These are phyloP conservation scores for Boletus chippewaensis DNA, from an alignment of 1,284 basidiomycete species.

Conservation along the genomic window DNA sequence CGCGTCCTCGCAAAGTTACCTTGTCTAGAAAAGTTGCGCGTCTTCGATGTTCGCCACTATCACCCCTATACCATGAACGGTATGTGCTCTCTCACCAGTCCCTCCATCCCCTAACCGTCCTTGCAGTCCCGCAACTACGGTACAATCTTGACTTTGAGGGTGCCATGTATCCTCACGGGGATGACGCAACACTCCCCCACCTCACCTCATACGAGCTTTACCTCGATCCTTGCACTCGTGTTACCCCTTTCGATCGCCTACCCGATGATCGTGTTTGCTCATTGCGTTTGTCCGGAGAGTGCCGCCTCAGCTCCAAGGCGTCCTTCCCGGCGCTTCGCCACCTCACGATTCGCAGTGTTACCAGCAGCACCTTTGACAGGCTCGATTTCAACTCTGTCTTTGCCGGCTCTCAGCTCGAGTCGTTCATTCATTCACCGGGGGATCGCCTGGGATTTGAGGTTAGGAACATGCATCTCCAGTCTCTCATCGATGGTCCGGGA, in stretches of 20 bases:
- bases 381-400: slow-evolving; percentile 28
- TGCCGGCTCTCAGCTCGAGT: slow-evolving; percentile 26
- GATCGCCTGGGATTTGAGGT: slow-evolving; percentile 36
- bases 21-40: slow-evolving; percentile 32
- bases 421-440: slow-evolving; percentile 35
- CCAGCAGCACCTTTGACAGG: slow-evolving; percentile 36
- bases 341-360: slow-evolving; percentile 32
- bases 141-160: slow-evolving; percentile 35
- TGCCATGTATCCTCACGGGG: slow-evolving; percentile 34
- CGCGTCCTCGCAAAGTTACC: slow-evolving; percentile 31
- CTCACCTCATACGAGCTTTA: slow-evolving; percentile 35
- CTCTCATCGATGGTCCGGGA: slow-evolving; percentile 27
- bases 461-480: slow-evolving; percentile 32
- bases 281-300: slow-evolving; percentile 37
- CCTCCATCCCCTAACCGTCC: slow-evolving; percentile 4
- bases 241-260: slow-evolving; percentile 30
- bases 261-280: slow-evolving; percentile 21
- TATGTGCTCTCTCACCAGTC: slow-evolving; percentile 1
- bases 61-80: slow-evolving; percentile 20
- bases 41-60: slow-evolving; percentile 32
- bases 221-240: slow-evolving; percentile 29
- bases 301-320: slow-evolving; percentile 18
- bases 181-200: slow-evolving; percentile 6
- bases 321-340: slow-evolving; percentile 28
- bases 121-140: slow-evolving; percentile 16